These are phyloP conservation scores for Trichosanthes truncata DNA, from an alignment of 306 rosid species.

Conservation along the genomic window DNA sequence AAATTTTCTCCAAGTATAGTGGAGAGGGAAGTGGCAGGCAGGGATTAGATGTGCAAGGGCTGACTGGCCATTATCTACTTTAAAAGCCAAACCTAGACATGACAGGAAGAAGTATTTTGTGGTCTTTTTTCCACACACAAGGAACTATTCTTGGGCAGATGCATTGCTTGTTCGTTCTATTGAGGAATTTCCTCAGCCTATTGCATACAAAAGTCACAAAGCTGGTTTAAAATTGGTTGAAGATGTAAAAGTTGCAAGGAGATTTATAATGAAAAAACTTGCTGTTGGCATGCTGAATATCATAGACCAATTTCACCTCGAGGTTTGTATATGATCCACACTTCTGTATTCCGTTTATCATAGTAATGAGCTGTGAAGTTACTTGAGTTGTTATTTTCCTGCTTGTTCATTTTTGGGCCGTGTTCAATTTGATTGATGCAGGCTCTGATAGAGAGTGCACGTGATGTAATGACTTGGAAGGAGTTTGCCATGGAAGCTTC, in stretches of 20 bases:
- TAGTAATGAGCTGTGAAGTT: not conserved
- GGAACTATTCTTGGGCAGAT: constrained; percentile 94
- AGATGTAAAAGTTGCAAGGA: constrained; percentile 68
- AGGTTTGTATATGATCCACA: constrained; percentile 33
- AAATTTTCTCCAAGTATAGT: constrained; percentile 35
- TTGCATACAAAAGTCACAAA: constrained; percentile 68
- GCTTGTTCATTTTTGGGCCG: constrained; percentile 9
- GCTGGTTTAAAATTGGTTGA: constrained; percentile 68
- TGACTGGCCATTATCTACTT: constrained; percentile 90
- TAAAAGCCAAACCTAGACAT: constrained; percentile 96
- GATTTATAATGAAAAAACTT: constrained; percentile 84
- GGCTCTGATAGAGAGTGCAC: constrained; percentile 78
- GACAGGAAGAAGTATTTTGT: constrained; percentile 86
- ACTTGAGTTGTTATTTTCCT: not conserved
- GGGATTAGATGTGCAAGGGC: constrained; percentile 93
- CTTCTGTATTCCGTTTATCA: constrained; percentile 9
- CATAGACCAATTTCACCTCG: constrained; percentile 73
- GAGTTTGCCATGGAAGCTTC: constrained; percentile 94
- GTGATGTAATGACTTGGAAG: constrained; percentile 72
- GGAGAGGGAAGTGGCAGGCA: constrained; percentile 99
- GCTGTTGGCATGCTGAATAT: constrained; percentile 80
- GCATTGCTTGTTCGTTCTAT: constrained; percentile 71
- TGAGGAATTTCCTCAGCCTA: constrained; percentile 69
- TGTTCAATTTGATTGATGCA: constrained; percentile 27
- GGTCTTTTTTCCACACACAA: constrained; percentile 83